phyloP scores from a whole-genome alignment of 2,329 filamentous ascomycete genomes.

The Exserohilum rostratum region DNA sequence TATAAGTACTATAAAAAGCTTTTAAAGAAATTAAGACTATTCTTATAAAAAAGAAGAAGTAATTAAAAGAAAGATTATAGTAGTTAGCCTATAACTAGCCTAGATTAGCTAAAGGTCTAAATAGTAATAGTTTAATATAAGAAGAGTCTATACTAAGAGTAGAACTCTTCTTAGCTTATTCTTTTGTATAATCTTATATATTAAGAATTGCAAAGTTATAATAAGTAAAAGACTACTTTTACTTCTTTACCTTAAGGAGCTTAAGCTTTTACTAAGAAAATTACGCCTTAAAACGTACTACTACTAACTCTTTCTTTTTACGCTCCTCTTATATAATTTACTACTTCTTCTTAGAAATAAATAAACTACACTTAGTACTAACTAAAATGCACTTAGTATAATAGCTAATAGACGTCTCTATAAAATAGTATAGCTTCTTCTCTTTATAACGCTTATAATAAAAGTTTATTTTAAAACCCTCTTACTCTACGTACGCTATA shows the following conservation, averaged over 20 bases:
- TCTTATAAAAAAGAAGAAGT: neutral
- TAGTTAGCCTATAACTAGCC: neutral
- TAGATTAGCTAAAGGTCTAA: neutral
- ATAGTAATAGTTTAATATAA: neutral
- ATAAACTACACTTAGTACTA: too few species aligned
- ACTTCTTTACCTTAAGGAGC: neutral
- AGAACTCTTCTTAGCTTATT: neutral
- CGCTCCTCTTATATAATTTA: neutral
- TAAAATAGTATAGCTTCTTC: neutral
- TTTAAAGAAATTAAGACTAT: neutral
- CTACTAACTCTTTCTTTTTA: neutral
- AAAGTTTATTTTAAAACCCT: too few species aligned
- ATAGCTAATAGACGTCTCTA: neutral
- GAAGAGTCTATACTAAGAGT: neutral
- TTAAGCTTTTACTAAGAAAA: neutral
- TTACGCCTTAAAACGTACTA: neutral
- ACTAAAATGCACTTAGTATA: neutral
- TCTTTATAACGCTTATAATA: too few species aligned
- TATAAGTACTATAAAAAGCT: neutral
- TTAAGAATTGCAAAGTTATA: neutral
- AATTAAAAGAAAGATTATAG: neutral
- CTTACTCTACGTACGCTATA: too few species aligned
- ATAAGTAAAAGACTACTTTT: neutral
- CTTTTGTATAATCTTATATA: neutral
- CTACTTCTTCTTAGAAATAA: neutral